Evolutionary conservation across 495 filamentous ascomycete species (phyloP).

Genomic region (Trichoderma asperelloides): DNA sequence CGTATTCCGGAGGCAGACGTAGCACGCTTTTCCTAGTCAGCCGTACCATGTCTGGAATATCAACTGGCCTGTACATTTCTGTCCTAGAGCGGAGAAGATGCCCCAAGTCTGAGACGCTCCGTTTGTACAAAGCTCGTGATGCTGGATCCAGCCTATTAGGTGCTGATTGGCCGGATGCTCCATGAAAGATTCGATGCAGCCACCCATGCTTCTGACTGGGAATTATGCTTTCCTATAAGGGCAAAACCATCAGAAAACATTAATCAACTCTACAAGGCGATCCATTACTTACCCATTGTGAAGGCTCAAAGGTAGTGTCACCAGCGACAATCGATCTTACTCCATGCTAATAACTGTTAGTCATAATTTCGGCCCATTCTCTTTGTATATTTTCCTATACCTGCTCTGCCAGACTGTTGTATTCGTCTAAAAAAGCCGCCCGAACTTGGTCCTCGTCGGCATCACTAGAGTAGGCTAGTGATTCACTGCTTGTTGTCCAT

Average conservation of each 20-base stretch:
- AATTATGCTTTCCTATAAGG: not conserved
- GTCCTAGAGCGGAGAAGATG: slow-evolving; percentile 40
- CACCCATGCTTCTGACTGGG: not conserved
- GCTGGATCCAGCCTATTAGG: not conserved
- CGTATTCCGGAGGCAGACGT: slow-evolving; percentile 55
- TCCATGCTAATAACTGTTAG: slow-evolving; percentile 29
- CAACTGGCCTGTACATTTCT: slow-evolving; percentile 51
- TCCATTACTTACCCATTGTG: not conserved
- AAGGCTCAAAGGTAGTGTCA: slow-evolving; percentile 11
- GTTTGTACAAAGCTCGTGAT: slow-evolving; percentile 4
- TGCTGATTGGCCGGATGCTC: not conserved
- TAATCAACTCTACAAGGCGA: not conserved
- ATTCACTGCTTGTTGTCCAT: slow-evolving; percentile 37
- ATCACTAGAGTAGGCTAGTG: slow-evolving; percentile 24
- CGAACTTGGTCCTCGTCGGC: slow-evolving; percentile 34
- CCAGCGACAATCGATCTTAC: slow-evolving; percentile 26
- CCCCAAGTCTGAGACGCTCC: slow-evolving; percentile 42
- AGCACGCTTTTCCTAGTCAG: slow-evolving; percentile 64
- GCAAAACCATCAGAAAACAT: not conserved
- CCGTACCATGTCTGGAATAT: slow-evolving; percentile 56
- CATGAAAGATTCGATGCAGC: not conserved
- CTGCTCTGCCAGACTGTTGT: slow-evolving; percentile 46
- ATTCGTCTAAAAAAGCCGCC: slow-evolving; percentile 37
- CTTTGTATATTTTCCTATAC: slow-evolving; percentile 16
- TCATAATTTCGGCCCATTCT: not conserved